phyloP scores from a whole-genome alignment of 495 filamentous ascomycete genomes.

The Oidiodendron maius region DNA sequence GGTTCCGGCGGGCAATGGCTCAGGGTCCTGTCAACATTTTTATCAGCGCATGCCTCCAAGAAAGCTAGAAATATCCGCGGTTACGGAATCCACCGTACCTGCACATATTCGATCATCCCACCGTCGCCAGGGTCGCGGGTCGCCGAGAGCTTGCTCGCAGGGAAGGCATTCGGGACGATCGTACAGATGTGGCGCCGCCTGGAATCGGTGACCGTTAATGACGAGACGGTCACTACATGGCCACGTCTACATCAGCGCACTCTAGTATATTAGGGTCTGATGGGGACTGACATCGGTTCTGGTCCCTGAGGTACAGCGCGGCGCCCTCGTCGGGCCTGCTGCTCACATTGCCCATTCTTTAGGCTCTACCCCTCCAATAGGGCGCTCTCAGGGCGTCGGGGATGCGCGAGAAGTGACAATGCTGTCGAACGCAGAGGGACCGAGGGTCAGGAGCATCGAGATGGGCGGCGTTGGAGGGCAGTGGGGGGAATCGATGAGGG shows the following conservation, averaged over 20 bases:
- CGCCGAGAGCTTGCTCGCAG: slow-evolving; percentile 72
- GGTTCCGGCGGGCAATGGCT: slow-evolving; percentile 46
- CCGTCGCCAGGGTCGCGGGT: slow-evolving; percentile 71
- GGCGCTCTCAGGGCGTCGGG: neutral
- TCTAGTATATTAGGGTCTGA: neutral
- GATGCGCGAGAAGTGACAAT: slow-evolving; percentile 1
- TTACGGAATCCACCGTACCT: slow-evolving; percentile 47
- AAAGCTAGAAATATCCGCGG: neutral
- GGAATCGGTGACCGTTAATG: slow-evolving; percentile 71
- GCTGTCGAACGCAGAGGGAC: slow-evolving; percentile 11
- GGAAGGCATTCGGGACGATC: slow-evolving; percentile 83
- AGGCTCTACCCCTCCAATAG: slow-evolving; percentile 21
- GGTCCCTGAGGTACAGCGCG: slow-evolving; percentile 80
- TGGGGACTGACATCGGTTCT: slow-evolving; percentile 72
- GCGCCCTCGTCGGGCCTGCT: slow-evolving; percentile 86
- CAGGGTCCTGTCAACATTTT: slow-evolving; percentile 61
- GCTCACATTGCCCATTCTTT: slow-evolving; percentile 82
- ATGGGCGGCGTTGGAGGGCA: slow-evolving; percentile 10
- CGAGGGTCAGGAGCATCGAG: slow-evolving; percentile 20
- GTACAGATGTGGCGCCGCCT: slow-evolving; percentile 66
- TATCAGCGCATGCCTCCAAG: neutral
- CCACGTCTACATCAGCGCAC: slow-evolving; percentile 6
- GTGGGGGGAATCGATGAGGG: slow-evolving; percentile 17
- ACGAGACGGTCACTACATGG: slow-evolving; percentile 72
- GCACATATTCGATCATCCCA: slow-evolving; percentile 78